Percentiles rank a stretch among this genome's conserved stretches.
phyloP scores from a whole-genome alignment of 83 land plant species.

The Thuja plicata region DNA sequence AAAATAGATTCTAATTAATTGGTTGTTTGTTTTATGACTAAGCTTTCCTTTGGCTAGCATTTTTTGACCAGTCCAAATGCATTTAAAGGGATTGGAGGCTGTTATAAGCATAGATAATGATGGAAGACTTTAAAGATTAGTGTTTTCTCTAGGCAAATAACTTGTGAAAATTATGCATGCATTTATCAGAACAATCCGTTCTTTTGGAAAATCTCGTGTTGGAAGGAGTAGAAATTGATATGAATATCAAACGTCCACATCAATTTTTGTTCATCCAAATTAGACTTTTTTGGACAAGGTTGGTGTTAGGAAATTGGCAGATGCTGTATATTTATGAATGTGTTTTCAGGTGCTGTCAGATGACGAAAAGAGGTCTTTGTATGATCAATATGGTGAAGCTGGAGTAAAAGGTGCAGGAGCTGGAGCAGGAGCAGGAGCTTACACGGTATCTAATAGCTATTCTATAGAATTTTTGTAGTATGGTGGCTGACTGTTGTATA shows the following conservation, averaged over 20 bases:
- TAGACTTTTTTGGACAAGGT: not conserved
- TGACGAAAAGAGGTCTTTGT: slow-evolving; percentile 88
- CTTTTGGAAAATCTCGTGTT: not conserved
- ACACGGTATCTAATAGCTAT: slow-evolving; percentile 44
- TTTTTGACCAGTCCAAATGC: not conserved
- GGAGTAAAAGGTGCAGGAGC: slow-evolving; percentile 76
- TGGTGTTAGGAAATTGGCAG: not conserved
- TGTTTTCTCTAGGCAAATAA: not conserved
- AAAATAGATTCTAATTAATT: not conserved
- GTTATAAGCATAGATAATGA: not conserved
- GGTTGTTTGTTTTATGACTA: not conserved
- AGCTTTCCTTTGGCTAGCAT: not conserved
- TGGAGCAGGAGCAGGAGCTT: slow-evolving; percentile 70
- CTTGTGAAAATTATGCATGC: not conserved
- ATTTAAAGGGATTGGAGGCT: not conserved
- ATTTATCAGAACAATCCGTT: not conserved
- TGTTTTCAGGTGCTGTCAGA: slow-evolving; percentile 92
- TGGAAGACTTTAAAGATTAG: not conserved
- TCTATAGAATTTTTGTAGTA: not conserved
- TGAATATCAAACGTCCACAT: not conserved
- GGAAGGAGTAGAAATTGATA: not conserved
- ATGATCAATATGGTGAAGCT: slow-evolving; percentile 98
- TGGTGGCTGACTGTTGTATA: not conserved
- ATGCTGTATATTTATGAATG: not conserved
- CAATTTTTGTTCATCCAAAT: not conserved